Evolutionary conservation across 306 rosid genomes (phyloP), one percentile per base, ranked within the genome.

Genomic region (Vachellia collinsii): DNA sequence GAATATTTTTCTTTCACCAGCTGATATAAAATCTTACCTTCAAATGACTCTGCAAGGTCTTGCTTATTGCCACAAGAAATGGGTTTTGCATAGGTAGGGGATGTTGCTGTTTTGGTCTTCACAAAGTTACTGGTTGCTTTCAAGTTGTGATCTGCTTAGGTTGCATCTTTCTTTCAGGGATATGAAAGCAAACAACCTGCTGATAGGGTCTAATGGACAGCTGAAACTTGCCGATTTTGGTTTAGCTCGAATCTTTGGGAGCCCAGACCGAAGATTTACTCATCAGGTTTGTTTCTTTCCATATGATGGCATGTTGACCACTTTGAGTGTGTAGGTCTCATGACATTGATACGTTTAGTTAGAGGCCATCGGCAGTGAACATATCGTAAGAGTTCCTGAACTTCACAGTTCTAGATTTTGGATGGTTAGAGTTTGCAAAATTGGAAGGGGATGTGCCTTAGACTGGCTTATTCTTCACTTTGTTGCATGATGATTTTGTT

Each of bases 181-280:
- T 79, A 93, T 95, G 98, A 93, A 95, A 84, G 98, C 99, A 72
- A 95, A 95, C 87, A 95, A 95, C 89, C 84, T 93, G 87, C 85
- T 95, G 88, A 95, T 95, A 83, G 98, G 99, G 86, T 37, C 93
- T 75, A 90, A 93, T 75, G 99, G 99, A 78, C 92, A 93, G 82
- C 93, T 95, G 74, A 95, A 95, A 87, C 97, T 95, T 87, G 98
- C 96, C 4, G 98, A 95, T 87, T 95, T 95, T 91, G 98, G 99
- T 78, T 90, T 95, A 79, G 99, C 99, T 62, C 88, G 99, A 22
- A 89, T 93, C 75, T 91, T 95, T 87, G 98, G 99, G 85, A 93
- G 99, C 79, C 97, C 99, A 42, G 92, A 88, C 84, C 92, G 98
- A 79, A 95, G 89, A 86, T 95, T 90, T 80, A 95, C 99, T 64